These are phyloP conservation scores for Leccinum ponderosum DNA, from an alignment of 1,284 basidiomycete genomes.

Conservation along the genomic window DNA sequence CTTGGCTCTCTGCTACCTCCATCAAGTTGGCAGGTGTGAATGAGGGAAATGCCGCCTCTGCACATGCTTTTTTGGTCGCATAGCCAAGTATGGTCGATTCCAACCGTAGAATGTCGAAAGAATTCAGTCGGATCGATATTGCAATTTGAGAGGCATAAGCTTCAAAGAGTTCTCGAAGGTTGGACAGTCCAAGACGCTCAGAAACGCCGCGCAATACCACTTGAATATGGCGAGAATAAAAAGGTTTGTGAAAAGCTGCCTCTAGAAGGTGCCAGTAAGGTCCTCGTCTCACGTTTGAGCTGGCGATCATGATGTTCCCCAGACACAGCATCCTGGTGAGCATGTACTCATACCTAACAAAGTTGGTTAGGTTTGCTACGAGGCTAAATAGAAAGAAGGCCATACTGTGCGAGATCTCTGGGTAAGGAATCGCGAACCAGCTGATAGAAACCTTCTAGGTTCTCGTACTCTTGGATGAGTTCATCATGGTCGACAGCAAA, in stretches of 20 bases:
- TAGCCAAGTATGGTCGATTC: slow-evolving; percentile 76
- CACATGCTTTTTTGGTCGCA: slow-evolving; percentile 56
- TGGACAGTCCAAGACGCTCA: slow-evolving; percentile 65
- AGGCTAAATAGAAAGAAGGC: slow-evolving; percentile 5
- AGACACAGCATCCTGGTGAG: slow-evolving; percentile 78
- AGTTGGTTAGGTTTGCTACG: slow-evolving; percentile 5
- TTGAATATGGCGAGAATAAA: slow-evolving; percentile 64
- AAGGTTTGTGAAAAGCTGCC: slow-evolving; percentile 48
- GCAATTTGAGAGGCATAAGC: slow-evolving; percentile 81
- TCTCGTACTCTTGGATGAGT: slow-evolving; percentile 22
- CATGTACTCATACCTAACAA: slow-evolving; percentile 70
- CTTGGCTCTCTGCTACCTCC: slow-evolving; percentile 31
- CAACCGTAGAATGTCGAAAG: slow-evolving; percentile 61
- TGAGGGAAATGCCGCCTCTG: slow-evolving; percentile 57
- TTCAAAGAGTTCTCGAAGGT: slow-evolving; percentile 70
- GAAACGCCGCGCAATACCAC: slow-evolving; percentile 66
- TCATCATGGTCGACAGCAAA: slow-evolving; percentile 43
- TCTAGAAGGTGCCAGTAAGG: slow-evolving; percentile 90
- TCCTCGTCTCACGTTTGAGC: slow-evolving; percentile 78
- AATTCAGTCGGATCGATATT: slow-evolving; percentile 53
- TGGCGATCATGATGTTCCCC: slow-evolving; percentile 83
- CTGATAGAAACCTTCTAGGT: slow-evolving; percentile 41
- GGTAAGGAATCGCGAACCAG: slow-evolving; percentile 45
- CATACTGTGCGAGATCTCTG: slow-evolving; percentile 49
- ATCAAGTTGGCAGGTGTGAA: slow-evolving; percentile 65